Evolutionary conservation across 139 green algal genomes (phyloP), one percentile per base, ranked within the genome.

Genomic region (Chlorella sp.): DNA sequence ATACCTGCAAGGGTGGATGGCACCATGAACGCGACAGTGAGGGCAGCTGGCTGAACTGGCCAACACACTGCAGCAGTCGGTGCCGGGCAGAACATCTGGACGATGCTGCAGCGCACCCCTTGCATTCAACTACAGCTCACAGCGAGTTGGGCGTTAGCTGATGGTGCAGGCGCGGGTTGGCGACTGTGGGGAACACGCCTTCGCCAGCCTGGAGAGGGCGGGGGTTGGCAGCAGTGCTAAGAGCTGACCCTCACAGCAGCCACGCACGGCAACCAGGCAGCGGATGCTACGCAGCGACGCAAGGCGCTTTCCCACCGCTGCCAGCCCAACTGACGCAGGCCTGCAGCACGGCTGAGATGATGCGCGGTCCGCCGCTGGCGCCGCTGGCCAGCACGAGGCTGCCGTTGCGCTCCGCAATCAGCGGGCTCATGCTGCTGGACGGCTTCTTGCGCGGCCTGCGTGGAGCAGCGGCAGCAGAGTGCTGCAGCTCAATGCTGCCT

Each of bases 381-480:
- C 95, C 95, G 8, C 92, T 75, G 36, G 95, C 90, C 62, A 77
- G 28, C 9, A 84, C 34, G 56, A 97, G 73, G 60, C 88, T 46
- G 34, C 87, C 89, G 3, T 67, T 56, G 22, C 89, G 76, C 48
- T 92, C 76, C 30, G 95, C 79, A 43, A 98, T 93, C 38, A 90
- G 90, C 8, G 96, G 95, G 11, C 88, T 92, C 96, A 99, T 99
- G 77, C 90, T 94, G 26, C 90, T 96, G 30, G 98, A 88, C 0
- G 96, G 96, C 64, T 92, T 91, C 86, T 97, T 98, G 51, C 93
- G 90, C 19, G 94, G 93, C 28, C 77, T 83, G 77, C n/a, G n/a
- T n/a, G n/a, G n/a, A n/a, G n/a, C n/a, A n/a, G n/a, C n/a, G n/a
- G n/a, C n/a, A n/a, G n/a, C n/a, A n/a, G n/a, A n/a, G n/a, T n/a